Percentiles rank a stretch among this genome's conserved stretches.
Conservation (phyloP, 768 basidiomycete species). For the Auriculariales sp. region DNA sequence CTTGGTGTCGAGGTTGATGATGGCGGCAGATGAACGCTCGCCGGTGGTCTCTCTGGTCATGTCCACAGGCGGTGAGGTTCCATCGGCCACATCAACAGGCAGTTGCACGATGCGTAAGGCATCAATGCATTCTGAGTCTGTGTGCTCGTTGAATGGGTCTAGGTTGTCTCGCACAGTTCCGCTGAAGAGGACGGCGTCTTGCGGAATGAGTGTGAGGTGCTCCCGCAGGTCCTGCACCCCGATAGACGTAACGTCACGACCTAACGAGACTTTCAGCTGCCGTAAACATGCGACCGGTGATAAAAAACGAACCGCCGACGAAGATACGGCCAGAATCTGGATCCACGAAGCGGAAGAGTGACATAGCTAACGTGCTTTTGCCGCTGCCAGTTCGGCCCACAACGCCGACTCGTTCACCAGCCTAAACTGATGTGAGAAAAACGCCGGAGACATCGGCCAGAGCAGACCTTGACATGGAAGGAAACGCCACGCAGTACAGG, state of each 20-base stretch:
- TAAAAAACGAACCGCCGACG: constrained; percentile 41
- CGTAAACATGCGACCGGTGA: too few species aligned
- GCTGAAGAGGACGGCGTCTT: constrained; percentile 4
- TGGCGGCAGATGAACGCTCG: background rate
- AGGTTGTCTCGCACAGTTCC: constrained; percentile 2
- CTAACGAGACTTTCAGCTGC: constrained; percentile 11
- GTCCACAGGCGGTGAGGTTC: background rate
- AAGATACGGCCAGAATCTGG: constrained; percentile 41
- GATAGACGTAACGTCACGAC: constrained; percentile 51
- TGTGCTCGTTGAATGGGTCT: constrained; percentile 5
- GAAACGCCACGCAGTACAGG: constrained; percentile 42
- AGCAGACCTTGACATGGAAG: constrained; percentile 32
- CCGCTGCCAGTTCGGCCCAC: constrained; percentile 6
- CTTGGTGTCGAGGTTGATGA: background rate
- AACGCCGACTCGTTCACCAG: constrained; percentile 49
- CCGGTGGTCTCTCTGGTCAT: background rate
- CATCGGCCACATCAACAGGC: background rate
- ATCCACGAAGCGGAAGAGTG: constrained; percentile 55
- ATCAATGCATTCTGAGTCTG: constrained; percentile 4
- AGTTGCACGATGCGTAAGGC: constrained; percentile 1
- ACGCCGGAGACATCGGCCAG: background rate
- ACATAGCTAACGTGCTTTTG: constrained; percentile 33
- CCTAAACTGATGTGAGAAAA: constrained; percentile 7
- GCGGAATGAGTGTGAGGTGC: constrained; percentile 29
- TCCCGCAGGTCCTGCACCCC: constrained; percentile 49